Base-by-base conservation (phyloP, 2,329 filamentous ascomycete species). In the Talaromyces sp. region DNA sequence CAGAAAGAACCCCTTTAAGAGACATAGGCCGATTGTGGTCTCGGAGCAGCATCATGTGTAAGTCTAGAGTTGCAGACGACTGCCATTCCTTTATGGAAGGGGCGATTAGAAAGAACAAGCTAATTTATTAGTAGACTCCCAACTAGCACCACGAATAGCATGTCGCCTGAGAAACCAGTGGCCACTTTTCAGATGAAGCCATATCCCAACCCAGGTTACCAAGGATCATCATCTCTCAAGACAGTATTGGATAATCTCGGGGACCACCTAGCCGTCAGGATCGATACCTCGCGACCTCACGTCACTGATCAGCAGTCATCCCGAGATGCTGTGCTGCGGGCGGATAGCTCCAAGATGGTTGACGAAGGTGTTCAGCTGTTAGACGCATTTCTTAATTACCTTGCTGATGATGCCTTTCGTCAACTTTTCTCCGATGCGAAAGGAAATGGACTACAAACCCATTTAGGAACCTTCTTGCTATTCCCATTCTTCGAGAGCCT, bases 151-250 rank as follows among this genome's bases (percentile, higher is more conserved):
- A 15, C 40, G 5, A 58, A 53, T 33, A 33, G n/a, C 51, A 28
- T 21, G 2, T 40, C 35, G 19, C 45, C 56, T 19, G 57, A 58
- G 5, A 39, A 17, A 41, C 57, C 57, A 41, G 22, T 58, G 41
- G 41, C 57, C 7, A 58, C 57, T 21, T 58, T 58, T 31, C 57
- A 58, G 10, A 58, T 58, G 57, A 58, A 58, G 48, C 57, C 57
- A 8, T 58, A 58, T 58, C 57, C 57, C 22, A 58, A 58, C 11
- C 57, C 57, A 25, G 57, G 57, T 4, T 58, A 39, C 11, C 57
- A 58, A 35, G 57, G 57, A 43, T 58, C 51, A 15, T 58, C 57
- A 31, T 58, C 57, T 40, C 41, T 58, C 1, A 58, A 58, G 28
- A 58, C 57, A 28, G 57, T 58, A 7, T 7, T 58, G 11, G 57